These are phyloP conservation scores for Pleurotus salmoneostramineus DNA, from an alignment of 768 basidiomycete species.

Conservation along the genomic window DNA sequence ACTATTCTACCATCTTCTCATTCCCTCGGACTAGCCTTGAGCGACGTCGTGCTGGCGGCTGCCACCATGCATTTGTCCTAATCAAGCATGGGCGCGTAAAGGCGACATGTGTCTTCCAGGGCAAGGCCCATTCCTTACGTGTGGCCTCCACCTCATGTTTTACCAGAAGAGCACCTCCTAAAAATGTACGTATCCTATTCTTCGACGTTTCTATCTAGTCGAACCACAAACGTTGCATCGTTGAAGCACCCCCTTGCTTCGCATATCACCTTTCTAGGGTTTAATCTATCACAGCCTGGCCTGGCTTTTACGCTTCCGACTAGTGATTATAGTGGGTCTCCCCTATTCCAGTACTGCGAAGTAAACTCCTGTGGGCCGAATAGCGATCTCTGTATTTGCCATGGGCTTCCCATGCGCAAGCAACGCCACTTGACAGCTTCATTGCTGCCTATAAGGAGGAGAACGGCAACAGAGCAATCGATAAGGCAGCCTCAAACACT, in stretches of 20 bases:
- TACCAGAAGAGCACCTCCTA: not conserved
- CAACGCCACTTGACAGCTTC: not conserved
- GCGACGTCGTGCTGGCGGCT: not conserved
- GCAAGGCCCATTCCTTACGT: slow-evolving; percentile 1
- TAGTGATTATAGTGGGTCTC: too few species aligned
- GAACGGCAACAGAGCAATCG: not conserved
- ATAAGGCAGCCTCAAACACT: not conserved
- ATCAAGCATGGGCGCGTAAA: not conserved
- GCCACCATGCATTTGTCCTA: slow-evolving; percentile 1
- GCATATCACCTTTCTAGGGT: not conserved
- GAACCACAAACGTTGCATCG: not conserved
- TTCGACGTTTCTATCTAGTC: not conserved
- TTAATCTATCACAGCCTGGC: not conserved
- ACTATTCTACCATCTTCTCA: not conserved
- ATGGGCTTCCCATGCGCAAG: not conserved
- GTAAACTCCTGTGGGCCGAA: not conserved
- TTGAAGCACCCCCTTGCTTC: not conserved
- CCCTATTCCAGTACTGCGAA: not conserved
- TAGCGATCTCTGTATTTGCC: not conserved
- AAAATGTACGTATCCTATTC: not conserved
- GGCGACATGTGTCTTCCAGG: slow-evolving; percentile 2
- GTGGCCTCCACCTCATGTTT: slow-evolving; percentile 1
- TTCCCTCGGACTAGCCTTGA: not conserved
- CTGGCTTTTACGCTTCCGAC: too few species aligned
- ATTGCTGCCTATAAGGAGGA: not conserved